A percentile compares a stretch with the other conserved stretches of the same genome.
Conservation (phyloP, 148 eudicot species). For the Rhododendron molle region DNA sequence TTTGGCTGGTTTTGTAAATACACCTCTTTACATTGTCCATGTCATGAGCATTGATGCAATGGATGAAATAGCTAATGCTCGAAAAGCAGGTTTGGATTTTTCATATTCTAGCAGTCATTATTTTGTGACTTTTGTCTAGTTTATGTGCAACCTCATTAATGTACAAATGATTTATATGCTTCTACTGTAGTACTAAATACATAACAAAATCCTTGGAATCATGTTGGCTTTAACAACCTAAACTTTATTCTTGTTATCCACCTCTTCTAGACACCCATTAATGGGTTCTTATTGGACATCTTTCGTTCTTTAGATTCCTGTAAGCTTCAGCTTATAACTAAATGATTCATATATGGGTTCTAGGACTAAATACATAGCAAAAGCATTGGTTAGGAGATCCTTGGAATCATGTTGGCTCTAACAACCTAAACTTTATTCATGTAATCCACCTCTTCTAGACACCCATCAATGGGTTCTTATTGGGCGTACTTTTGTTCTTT, state of each 20-base stretch:
- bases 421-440: neutral
- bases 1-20: conserved; percentile 82
- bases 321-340: neutral
- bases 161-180: neutral
- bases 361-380: neutral
- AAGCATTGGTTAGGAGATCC: neutral
- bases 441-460: neutral
- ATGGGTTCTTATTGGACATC: neutral
- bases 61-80: conserved; percentile 95
- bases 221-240: neutral
- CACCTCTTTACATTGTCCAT: conserved; percentile 90
- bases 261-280: neutral
- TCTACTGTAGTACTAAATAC: too few relatives aligned
- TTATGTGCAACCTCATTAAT: neutral
- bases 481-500: neutral
- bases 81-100: conserved; percentile 62
- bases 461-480: neutral
- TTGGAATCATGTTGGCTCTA: neutral
- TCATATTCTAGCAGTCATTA: neutral
- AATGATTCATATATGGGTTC: too few relatives aligned
- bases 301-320: neutral
- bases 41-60: conserved; percentile 98
- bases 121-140: neutral
- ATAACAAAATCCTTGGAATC: neutral
- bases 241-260: neutral